Percentiles rank a stretch among this genome's conserved stretches.
These are phyloP conservation scores for Blastobotrys parvus DNA, from an alignment of 805 yeast genomes.

Conservation along the genomic window DNA sequence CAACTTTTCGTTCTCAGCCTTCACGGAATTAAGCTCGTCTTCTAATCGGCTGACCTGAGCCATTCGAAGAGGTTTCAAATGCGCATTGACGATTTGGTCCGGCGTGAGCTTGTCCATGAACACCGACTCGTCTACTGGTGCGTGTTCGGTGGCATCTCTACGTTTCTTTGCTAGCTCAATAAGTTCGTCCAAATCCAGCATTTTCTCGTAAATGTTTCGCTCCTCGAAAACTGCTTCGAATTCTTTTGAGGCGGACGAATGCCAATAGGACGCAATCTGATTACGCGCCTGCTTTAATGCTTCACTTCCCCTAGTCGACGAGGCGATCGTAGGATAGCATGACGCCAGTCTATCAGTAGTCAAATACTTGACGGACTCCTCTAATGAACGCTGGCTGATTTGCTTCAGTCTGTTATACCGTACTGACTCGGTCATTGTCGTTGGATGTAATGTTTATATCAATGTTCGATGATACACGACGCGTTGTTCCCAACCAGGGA, in stretches of 20 bases:
- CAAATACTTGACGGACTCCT: conserved; percentile 44
- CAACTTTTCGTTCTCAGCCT: conserved; percentile 8
- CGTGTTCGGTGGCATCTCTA: background rate
- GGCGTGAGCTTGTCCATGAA: conserved; percentile 24
- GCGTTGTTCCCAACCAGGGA: too few species aligned
- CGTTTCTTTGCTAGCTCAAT: conserved; percentile 26
- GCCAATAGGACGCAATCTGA: conserved; percentile 48
- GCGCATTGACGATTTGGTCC: conserved; percentile 23
- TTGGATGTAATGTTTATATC: too few species aligned
- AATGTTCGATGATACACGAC: too few species aligned
- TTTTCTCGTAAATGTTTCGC: conserved; percentile 30
- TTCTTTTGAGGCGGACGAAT: conserved; percentile 37
- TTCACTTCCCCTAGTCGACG: conserved; percentile 37
- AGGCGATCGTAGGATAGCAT: conserved; percentile 48
- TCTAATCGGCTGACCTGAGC: conserved; percentile 17
- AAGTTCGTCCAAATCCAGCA: conserved; percentile 33
- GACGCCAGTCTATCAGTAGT: conserved; percentile 41
- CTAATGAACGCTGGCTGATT: conserved; percentile 46
- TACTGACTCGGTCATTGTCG: conserved; percentile 21
- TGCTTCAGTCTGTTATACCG: conserved; percentile 43
- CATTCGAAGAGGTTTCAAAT: conserved; percentile 18
- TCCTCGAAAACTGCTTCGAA: conserved; percentile 48
- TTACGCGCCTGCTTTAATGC: conserved; percentile 40
- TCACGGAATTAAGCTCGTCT: conserved; percentile 1
- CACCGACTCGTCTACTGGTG: conserved; percentile 14